Evolutionary conservation across 2,329 filamentous ascomycete species (phyloP), one percentile per base, ranked within the genome.

Genomic region (Fusarium pseudonygamai): DNA sequence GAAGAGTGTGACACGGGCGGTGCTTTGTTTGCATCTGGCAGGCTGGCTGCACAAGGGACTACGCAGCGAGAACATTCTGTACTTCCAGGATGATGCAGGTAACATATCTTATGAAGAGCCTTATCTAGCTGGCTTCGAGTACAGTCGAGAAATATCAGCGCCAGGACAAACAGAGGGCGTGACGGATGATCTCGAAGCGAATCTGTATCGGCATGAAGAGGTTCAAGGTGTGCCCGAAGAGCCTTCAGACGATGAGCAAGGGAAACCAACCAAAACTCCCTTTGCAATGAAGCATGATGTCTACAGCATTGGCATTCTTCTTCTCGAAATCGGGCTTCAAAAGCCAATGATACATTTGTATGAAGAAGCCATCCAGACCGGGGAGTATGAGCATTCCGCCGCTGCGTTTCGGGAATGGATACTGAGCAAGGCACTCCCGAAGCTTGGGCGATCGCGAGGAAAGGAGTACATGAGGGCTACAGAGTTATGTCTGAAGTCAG

Each of bases 231-330:
- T 55, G 5, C 50, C 50, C 0, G 34, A 40, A 15, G 50, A 55
- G 11, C 7, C 24, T 0, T 28, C 34, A 0, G 3, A n/a, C 0
- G 34, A n/a, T n/a, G 14, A 16, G 0, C 24, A 39, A n/a, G 10
- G 24, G 2, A 4, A 28, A 14, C 2, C 14, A n/a, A 11, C 3
- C 7, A 55, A 40, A 14, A 0, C 20, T 9, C 1, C 34, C 1
- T 40, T 55, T 13, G 7, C 34, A 0, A 39, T 55, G 10, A 55
- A 40, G 34, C 34, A 55, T 4, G 50, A 55, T 1, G 40, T 55
- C 11, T 55, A 55, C 2, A 55, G 34, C 7, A n/a, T 39, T 1
- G 50, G 34, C 0, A 3, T 55, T 1, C 20, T 55, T 0, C 14
- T 53, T 0, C 20, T 40, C 0, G 50, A 55, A 14, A 8, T 55